These are phyloP conservation scores for Zygosaccharomyces bailii DNA, from an alignment of 805 yeast species.

Conservation along the genomic window DNA sequence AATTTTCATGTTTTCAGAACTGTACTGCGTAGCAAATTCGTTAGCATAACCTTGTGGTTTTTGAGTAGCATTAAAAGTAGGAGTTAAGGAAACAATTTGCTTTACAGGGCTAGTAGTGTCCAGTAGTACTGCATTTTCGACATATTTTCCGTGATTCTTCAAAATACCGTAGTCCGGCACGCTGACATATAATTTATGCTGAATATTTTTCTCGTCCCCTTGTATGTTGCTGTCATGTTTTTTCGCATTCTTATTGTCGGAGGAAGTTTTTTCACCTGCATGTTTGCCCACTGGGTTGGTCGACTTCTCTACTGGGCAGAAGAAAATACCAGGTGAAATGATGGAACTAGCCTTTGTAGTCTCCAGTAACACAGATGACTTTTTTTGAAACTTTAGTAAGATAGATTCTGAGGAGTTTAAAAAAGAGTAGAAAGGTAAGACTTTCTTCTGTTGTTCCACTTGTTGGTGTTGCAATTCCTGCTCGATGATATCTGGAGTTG, in stretches of 20 bases:
- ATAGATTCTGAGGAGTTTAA: slow-evolving; percentile 33
- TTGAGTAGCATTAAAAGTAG: slow-evolving; percentile 65
- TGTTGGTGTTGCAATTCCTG: slow-evolving; percentile 39
- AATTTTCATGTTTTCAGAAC: slow-evolving; percentile 59
- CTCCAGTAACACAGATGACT: slow-evolving; percentile 50
- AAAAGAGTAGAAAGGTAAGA: slow-evolving; percentile 29
- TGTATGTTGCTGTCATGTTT: slow-evolving; percentile 1
- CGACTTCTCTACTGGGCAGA: slow-evolving; percentile 52
- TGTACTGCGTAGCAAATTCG: slow-evolving; percentile 81
- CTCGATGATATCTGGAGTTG: slow-evolving; percentile 33
- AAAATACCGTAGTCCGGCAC: slow-evolving; percentile 83
- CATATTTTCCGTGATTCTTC: slow-evolving; percentile 64
- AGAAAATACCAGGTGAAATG: slow-evolving; percentile 81
- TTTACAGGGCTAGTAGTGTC: slow-evolving; percentile 61
- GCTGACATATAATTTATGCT: slow-evolving; percentile 61
- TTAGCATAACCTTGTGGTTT: slow-evolving; percentile 83
- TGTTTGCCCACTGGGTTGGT: slow-evolving; percentile 10
- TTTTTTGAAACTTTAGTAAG: slow-evolving; percentile 50
- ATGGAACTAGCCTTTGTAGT: slow-evolving; percentile 58
- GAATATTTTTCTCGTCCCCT: slow-evolving; percentile 20
- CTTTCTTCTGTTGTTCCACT: slow-evolving; percentile 38
- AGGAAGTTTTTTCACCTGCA: neutral
- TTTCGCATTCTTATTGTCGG: neutral
- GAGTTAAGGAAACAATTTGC: slow-evolving; percentile 67
- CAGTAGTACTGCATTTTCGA: slow-evolving; percentile 78